Base-by-base conservation (phyloP, 1,139 yeast species). In the Hyphopichia fennica region DNA sequence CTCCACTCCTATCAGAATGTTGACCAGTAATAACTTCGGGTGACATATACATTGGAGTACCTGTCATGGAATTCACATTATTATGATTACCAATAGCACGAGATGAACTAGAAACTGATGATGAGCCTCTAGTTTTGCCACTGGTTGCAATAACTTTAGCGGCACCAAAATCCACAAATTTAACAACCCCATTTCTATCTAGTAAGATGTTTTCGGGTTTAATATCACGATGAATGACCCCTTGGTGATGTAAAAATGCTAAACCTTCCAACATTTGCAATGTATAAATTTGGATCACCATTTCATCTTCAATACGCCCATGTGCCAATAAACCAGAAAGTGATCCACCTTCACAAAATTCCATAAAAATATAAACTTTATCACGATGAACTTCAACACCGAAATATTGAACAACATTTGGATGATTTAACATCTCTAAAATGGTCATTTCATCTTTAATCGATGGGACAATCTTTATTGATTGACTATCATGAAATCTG, bases 41-140 rank as follows among this genome's bases (percentile, higher is more conserved):
- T 0, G 98, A 88, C 99, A 93, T 93, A 63, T 93, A 93, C 98
- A 93, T 93, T 15, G 99, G 99, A 0, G 99, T 93, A 39, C 99
- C 99, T 1, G 95, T 88, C 83, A 91, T 82, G 13, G 78, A 71
- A 50, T 69, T 72, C 43, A 72, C 53, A 45, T 70, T 69, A 39
- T 58, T 53, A 28, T 54, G 55, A 34, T 51, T 45, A n/a, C 52
- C 49, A 28, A 35, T 39, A 8, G 53, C 52, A 20, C 43, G 43
- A 2, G 50, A 35, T 3, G 49, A 34, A 17, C 34, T 37, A 11
- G 31, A 44, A 7, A 29, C 22, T 13, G 45, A 50, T 16, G 51
- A 42, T 5, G 49, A 42, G 11, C 51, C 67, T 46, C 72, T 54
- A 1, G 79, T 75, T 57, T 75, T 72, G 46, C 84, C 84, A 39